A percentile compares a stretch with the other conserved stretches of the same genome.
phyloP scores from a whole-genome alignment of 2,329 filamentous ascomycete species.

The Aureobasidium subglaciale region DNA sequence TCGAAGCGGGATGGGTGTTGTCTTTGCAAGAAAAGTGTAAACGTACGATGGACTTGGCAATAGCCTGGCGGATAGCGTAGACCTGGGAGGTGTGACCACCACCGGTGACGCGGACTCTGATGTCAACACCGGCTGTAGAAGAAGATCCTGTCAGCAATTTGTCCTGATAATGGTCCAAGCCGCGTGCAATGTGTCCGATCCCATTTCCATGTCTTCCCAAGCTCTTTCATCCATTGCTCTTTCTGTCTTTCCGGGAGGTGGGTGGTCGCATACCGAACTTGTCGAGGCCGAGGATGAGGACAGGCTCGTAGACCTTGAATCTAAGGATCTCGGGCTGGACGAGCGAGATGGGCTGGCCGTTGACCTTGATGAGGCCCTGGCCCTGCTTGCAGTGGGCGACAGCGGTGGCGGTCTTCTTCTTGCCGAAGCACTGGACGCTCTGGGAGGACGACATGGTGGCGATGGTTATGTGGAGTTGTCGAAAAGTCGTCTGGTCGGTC shows the following conservation, averaged over 20 bases:
- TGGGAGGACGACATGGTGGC: conserved; percentile 59
- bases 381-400: conserved; percentile 91
- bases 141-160: conserved; percentile 12
- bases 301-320: conserved; percentile 99
- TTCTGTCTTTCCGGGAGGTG: conserved; percentile 1
- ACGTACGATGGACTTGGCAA: conserved; percentile 81
- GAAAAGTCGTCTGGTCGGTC: conserved; percentile 17
- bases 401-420: conserved; percentile 61
- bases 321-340: conserved; percentile 94
- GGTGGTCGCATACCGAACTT: conserved; percentile 62
- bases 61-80: conserved; percentile 98
- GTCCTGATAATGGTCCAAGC: background rate
- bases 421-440: conserved; percentile 89
- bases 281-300: conserved; percentile 94
- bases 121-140: conserved; percentile 69
- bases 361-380: conserved; percentile 95
- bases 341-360: conserved; percentile 89
- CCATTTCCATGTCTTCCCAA: background rate
- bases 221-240: conserved; percentile 7
- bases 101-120: conserved; percentile 90
- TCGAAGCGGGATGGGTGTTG: background rate
- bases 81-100: conserved; percentile 97
- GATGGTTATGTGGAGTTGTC: conserved; percentile 1
- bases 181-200: background rate
- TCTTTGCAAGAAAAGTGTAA: background rate